phyloP scores from a whole-genome alignment of 805 yeast species.

The Lachancea thermotolerans region DNA sequence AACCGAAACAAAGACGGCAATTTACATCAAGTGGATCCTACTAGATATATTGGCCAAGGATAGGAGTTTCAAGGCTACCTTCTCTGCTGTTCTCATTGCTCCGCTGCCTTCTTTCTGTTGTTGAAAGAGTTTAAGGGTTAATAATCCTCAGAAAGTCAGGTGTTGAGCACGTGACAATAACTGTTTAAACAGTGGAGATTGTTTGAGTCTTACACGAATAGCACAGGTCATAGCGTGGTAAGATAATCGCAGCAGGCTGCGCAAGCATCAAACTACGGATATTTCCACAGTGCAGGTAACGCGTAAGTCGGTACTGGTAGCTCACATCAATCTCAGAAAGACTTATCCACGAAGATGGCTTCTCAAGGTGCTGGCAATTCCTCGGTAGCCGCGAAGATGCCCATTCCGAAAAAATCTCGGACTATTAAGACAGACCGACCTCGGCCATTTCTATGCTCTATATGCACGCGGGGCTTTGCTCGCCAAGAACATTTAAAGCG shows the following conservation, averaged over 20 bases:
- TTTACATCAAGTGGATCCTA: background rate
- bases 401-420: slow-evolving; percentile 81
- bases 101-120: too few species aligned
- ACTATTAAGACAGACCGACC: slow-evolving; percentile 88
- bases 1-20: background rate
- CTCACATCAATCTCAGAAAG: too few species aligned
- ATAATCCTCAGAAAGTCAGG: too few species aligned
- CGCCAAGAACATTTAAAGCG: slow-evolving; percentile 89
- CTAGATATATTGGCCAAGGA: background rate
- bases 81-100: too few species aligned
- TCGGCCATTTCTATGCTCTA: slow-evolving; percentile 82
- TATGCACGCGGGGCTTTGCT: slow-evolving; percentile 94
- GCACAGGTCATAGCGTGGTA: background rate
- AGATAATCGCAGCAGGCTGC: slow-evolving; percentile 5
- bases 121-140: too few species aligned
- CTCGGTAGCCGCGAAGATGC: slow-evolving; percentile 37
- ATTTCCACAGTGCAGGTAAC: too few species aligned
- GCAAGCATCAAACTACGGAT: background rate
- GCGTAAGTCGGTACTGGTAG: too few species aligned
- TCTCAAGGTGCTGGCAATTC: too few species aligned
- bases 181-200: background rate
- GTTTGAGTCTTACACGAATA: background rate
- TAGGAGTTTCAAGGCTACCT: too few species aligned
- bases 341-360: too few species aligned
- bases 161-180: too few species aligned